Conservation (phyloP, 345 rosid species). For the Heritiera fomes region DNA sequence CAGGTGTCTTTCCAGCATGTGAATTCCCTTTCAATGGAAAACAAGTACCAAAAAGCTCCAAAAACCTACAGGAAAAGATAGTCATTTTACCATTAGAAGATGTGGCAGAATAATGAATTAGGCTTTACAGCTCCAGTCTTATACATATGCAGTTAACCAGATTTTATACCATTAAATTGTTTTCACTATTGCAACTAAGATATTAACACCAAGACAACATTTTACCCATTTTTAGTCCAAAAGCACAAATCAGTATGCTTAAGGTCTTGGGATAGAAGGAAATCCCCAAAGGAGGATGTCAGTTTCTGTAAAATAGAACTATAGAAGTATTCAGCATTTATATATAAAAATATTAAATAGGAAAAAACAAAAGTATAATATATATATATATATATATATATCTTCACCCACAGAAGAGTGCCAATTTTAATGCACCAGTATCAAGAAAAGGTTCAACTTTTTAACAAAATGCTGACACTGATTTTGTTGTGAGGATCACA, state of each 20-base stretch:
- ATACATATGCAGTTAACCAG: not conserved
- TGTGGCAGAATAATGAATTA: not conserved
- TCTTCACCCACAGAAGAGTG: not conserved
- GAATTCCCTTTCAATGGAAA: conserved; percentile 65
- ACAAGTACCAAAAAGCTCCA: conserved; percentile 92
- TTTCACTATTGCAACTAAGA: not conserved
- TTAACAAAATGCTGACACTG: not conserved
- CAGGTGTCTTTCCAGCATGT: conserved; percentile 81
- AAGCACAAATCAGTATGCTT: not conserved
- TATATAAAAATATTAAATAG: not conserved
- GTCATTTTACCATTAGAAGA: conserved; percentile 12
- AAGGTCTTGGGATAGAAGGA: not conserved
- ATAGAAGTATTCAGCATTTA: not conserved
- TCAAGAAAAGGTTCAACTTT: not conserved
- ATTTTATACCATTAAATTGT: not conserved
- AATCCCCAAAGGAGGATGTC: not conserved
- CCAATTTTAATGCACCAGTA: not conserved
- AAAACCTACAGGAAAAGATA: conserved; percentile 41
- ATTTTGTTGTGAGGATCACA: not conserved
- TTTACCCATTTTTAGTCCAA: not conserved
- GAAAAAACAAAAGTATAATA: not conserved
- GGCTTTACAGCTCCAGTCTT: conserved; percentile 3
- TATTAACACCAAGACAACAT: not conserved
- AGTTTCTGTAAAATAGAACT: not conserved
- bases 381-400: too few relatives aligned